Evolutionary conservation across 192 early-diverging fungal species (phyloP).

Genomic region (Coemansia sp.): DNA sequence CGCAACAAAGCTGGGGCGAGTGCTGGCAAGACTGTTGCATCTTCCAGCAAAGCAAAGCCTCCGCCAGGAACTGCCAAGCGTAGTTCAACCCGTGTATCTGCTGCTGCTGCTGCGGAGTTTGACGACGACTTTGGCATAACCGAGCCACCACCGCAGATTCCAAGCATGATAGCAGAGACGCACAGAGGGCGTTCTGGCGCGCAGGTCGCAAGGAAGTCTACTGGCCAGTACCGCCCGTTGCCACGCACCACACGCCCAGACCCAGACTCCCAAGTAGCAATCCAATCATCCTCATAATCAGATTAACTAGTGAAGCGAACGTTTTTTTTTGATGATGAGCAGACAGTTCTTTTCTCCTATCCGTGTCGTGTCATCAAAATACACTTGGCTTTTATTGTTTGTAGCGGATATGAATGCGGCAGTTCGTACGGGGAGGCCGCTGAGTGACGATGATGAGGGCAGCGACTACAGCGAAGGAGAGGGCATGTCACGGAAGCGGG

Average conservation of each 20-base stretch:
- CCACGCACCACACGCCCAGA: background rate
- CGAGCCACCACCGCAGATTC: background rate
- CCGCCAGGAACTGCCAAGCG: slow-evolving; percentile 27
- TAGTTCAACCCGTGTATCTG: no score
- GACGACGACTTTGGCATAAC: background rate
- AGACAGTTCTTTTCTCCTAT: no score
- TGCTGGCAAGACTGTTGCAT: no score
- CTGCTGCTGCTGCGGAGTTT: background rate
- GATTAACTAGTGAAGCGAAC: no score
- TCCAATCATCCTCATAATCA: no score
- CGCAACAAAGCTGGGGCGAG: background rate
- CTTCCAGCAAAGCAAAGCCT: slow-evolving; percentile 3
- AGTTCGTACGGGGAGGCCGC: background rate
- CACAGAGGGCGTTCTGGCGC: background rate
- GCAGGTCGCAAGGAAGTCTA: slow-evolving; percentile 36
- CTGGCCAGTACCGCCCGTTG: slow-evolving; percentile 11
- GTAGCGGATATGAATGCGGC: background rate
- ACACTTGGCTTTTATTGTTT: background rate
- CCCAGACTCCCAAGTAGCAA: no score
- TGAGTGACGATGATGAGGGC: background rate
- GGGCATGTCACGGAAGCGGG: background rate
- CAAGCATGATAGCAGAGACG: background rate
- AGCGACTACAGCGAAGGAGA: no score
- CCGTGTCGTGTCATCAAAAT: no score
- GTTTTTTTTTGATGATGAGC: no score